Evolutionary conservation across 2,329 filamentous ascomycete species (phyloP), one percentile per base, ranked within the genome.

Genomic region (Dactylellina cionopaga): DNA sequence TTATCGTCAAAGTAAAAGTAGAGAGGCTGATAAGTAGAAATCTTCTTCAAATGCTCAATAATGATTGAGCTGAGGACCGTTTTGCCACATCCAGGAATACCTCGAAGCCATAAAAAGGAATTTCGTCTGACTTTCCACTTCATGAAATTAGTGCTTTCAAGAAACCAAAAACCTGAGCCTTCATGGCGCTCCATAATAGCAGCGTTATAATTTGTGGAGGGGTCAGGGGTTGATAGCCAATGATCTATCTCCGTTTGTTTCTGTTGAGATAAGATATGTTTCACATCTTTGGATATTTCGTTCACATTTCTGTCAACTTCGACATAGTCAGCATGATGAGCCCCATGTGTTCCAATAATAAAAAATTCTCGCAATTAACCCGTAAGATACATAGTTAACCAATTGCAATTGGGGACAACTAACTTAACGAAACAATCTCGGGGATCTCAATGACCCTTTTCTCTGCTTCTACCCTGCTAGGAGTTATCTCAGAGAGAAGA

Each of bases 21-120:
- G 19, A 33, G 54, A 17, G 19, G 22, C 4, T 17, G 11, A 43
- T 11, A 9, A n/a, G 29, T 0, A 10, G 10, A 5, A n/a, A n/a
- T n/a, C n/a, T n/a, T n/a, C 17, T 75, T 46, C 7, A 79, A 54
- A 55, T 79, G 55, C 63, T 80, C 56, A n/a, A 82, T 76, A 25
- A 82, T 73, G 1, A 77, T 80, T 5, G 79, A 81, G 65, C 78
- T 79, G 0, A 82, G 76, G 55, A 82, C 76, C 0, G 80, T 82
- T 69, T 83, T 83, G 10, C 82, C 81, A 54, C 81, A 83, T 35
- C 81, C 81, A 19, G 80, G 78, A n/a, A n/a, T n/a, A n/a, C n/a
- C n/a, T n/a, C n/a, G n/a, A n/a, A n/a, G n/a, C n/a, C n/a, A n/a
- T n/a, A n/a, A n/a, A n/a, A n/a, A n/a, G n/a, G n/a, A n/a, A n/a